phyloP scores from a whole-genome alignment of 2,329 filamentous ascomycete genomes.

The Aureobasidium namibiae region DNA sequence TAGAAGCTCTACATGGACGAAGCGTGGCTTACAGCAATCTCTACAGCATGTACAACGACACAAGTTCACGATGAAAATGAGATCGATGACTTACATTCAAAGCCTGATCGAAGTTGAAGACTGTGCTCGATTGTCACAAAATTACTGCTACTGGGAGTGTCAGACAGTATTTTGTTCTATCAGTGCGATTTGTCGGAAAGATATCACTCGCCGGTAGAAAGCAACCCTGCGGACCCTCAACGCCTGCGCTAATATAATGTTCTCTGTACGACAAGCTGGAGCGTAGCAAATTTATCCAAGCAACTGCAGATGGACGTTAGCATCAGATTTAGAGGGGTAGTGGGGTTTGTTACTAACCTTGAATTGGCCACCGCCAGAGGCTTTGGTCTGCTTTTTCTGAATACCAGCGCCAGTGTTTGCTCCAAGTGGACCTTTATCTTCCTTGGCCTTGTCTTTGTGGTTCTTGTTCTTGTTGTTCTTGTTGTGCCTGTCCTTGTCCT shows the following conservation, averaged over 20 bases:
- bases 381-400: constrained; percentile 30
- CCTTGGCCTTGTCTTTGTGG: constrained; percentile 38
- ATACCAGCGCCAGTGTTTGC: constrained; percentile 32
- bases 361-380: constrained; percentile 10
- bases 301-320: constrained; percentile 1
- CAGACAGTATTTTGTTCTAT: neutral
- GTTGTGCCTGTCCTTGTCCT: constrained; percentile 44
- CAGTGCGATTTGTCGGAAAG: neutral
- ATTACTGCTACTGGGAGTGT: neutral
- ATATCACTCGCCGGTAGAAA: constrained; percentile 1
- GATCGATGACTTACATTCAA: neutral
- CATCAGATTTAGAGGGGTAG: neutral
- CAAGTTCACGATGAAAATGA: neutral
- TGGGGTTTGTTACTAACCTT: constrained; percentile 8
- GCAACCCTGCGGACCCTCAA: neutral
- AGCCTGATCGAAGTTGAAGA: neutral
- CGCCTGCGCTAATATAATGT: constrained; percentile 9
- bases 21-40: neutral
- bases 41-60: neutral
- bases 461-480: constrained; percentile 31
- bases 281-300: neutral
- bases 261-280: neutral
- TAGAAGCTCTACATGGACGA: neutral
- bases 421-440: constrained; percentile 31
- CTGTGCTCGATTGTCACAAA: neutral